Evolutionary conservation across 805 yeast genomes (phyloP).

Genomic region (Pichia cabralensis): DNA sequence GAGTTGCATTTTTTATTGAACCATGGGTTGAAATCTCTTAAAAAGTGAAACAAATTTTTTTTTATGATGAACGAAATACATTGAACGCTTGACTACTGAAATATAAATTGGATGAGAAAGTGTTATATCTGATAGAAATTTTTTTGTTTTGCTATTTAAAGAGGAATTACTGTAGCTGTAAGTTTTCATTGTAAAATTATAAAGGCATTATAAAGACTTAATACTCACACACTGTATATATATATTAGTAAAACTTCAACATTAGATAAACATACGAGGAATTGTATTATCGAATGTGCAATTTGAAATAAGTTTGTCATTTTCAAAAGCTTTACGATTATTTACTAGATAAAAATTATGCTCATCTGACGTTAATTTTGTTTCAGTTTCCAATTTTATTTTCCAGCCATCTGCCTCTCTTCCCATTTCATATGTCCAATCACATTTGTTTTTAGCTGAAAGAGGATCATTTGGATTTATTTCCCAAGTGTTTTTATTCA

Average conservation of each 20-base stretch:
- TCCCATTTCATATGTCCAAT: slow-evolving; percentile 33
- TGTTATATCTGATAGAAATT: slow-evolving; percentile 7
- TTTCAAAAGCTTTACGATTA: slow-evolving; percentile 28
- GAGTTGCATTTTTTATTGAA: neutral
- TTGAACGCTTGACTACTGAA: slow-evolving; percentile 12
- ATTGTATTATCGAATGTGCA: slow-evolving; percentile 27
- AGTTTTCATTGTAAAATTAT: too few species aligned
- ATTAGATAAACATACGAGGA: slow-evolving; percentile 25
- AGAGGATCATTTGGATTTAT: slow-evolving; percentile 30
- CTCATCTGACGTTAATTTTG: slow-evolving; percentile 25
- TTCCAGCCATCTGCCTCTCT: slow-evolving; percentile 32
- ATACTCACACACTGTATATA: too few species aligned
- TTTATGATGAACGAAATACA: slow-evolving; percentile 8
- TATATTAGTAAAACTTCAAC: neutral
- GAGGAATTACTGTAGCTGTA: neutral
- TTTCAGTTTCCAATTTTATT: slow-evolving; percentile 24
- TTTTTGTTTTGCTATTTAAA: too few species aligned
- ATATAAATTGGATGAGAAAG: slow-evolving; percentile 10
- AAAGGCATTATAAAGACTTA: too few species aligned
- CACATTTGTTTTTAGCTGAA: slow-evolving; percentile 29
- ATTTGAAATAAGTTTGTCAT: slow-evolving; percentile 23
- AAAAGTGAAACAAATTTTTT: neutral
- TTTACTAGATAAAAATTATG: slow-evolving; percentile 26
- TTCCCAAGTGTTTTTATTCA: slow-evolving; percentile 31
- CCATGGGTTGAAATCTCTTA: too few species aligned